Base-by-base conservation (phyloP, 192 early-diverging fungal genomes). In the Gonapodya sp. region DNA sequence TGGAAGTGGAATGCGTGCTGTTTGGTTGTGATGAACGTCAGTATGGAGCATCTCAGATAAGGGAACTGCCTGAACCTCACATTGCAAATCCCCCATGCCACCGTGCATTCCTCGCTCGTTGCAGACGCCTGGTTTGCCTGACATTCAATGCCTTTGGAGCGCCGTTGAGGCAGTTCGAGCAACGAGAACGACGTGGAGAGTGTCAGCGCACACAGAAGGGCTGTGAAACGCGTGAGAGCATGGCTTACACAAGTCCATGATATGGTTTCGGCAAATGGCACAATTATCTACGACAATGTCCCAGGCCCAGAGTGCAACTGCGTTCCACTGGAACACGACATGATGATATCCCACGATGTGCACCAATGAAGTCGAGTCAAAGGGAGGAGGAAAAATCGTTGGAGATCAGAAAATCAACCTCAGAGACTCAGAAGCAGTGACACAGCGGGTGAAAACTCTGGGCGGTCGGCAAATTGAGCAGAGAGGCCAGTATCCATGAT, bases 1-100 rank as follows among this genome's bases (percentile, higher is more conserved):
- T 99, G 97, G 82, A 96, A 96, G 73, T 99, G 97, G 89, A 98
- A 99, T 2, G 97, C 97, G 81, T 99, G 97, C 93, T 96, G 83
- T 35, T 78, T 18, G 75, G 34, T 79, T 31, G 1, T 1, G 36
- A 30, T n/a, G 1, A 0, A 1, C 0, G n/a, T 30, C 16, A 30
- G n/a, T n/a, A n/a, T n/a, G n/a, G n/a, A 24, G 37, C n/a, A 36
- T 31, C 24, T 0, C n/a, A 2, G 73, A 0, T 31, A 2, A 18
- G 18, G 31, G 75, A 34, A 18, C 2, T 14, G 75, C 30, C 31
- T 8, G 34, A 37, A 35, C 85, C 92, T 85, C 90, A 96, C 93
- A 81, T 96, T 96, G 85, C 95, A 98, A 35, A 94, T 92, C 80
- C 96, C 96, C 96, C 96, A 98, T 37, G 96, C 95, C 33, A 99